Evolutionary conservation across 2,329 filamentous ascomycete genomes (phyloP).

Genomic region (Alternaria sp.): DNA sequence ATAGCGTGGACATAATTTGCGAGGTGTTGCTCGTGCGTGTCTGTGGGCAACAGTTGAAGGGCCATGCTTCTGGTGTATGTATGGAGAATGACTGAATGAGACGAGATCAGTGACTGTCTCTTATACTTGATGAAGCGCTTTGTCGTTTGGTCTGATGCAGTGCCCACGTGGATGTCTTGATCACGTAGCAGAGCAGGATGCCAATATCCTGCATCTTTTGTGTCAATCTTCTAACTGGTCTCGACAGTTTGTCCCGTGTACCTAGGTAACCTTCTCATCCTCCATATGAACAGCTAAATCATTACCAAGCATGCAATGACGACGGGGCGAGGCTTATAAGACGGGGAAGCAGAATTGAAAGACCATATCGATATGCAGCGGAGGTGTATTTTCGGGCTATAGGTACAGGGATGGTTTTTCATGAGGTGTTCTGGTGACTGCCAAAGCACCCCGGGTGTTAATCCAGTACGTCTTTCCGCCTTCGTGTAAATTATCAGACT

Average conservation of each 20-base stretch:
- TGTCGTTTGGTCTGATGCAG: neutral
- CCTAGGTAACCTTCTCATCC: too few species aligned
- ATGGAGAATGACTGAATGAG: too few species aligned
- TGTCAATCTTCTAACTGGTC: neutral
- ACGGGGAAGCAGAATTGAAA: neutral
- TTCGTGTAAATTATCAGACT: neutral
- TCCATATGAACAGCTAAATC: too few species aligned
- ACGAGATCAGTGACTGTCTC: too few species aligned
- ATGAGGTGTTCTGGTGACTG: neutral
- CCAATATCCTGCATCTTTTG: neutral
- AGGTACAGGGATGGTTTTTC: neutral
- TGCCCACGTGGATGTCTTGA: neutral
- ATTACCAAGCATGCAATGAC: neutral
- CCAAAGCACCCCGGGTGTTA: neutral
- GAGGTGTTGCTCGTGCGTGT: too few species aligned
- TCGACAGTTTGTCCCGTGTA: too few species aligned
- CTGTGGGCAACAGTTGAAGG: too few species aligned
- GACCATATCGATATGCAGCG: neutral
- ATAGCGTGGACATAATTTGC: too few species aligned
- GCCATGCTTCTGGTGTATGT: too few species aligned
- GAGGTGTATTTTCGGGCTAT: neutral
- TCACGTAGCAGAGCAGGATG: neutral
- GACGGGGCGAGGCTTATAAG: neutral
- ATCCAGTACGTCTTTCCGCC: neutral
- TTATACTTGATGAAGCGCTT: neutral